Evolutionary conservation across 2,329 filamentous ascomycete species (phyloP).

Genomic region (Microsporum ferrugineum): DNA sequence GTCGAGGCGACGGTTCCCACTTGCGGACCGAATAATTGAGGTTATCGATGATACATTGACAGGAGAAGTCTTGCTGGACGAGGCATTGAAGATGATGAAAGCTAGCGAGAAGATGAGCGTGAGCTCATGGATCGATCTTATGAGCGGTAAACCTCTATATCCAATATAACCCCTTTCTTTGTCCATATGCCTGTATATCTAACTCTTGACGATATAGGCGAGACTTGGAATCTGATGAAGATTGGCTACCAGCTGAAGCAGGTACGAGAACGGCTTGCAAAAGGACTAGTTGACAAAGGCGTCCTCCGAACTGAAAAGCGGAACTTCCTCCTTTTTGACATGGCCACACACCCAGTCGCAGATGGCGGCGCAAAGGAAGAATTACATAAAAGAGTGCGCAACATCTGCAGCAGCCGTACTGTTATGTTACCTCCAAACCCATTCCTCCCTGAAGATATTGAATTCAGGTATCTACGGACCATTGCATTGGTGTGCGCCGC

Average conservation of each 20-base stretch:
- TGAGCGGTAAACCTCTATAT: slow-evolving; percentile 61
- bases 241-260: slow-evolving; percentile 99
- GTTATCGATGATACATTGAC: slow-evolving; percentile 94
- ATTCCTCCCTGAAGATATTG: slow-evolving; percentile 86
- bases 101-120: slow-evolving; percentile 99
- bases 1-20: slow-evolving; percentile 76
- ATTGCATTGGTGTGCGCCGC: slow-evolving; percentile 95
- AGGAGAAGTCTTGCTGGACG: slow-evolving; percentile 91
- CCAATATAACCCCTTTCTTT: not conserved
- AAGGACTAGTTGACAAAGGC: slow-evolving; percentile 96
- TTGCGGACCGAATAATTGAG: slow-evolving; percentile 89
- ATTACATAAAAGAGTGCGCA: slow-evolving; percentile 83
- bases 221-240: slow-evolving; percentile 99
- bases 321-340: slow-evolving; percentile 98
- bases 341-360: slow-evolving; percentile 96
- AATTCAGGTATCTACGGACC: slow-evolving; percentile 85
- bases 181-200: slow-evolving; percentile 3
- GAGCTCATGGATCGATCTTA: slow-evolving; percentile 95
- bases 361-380: slow-evolving; percentile 97
- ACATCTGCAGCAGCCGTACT: slow-evolving; percentile 83
- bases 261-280: slow-evolving; percentile 91
- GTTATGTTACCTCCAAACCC: slow-evolving; percentile 77
- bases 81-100: slow-evolving; percentile 99
- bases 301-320: slow-evolving; percentile 97
- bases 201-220: slow-evolving; percentile 51